Evolutionary conservation across 2,329 filamentous ascomycete species (phyloP), one percentile per base, ranked within the genome.

Genomic region (Hypoxylon sp.): DNA sequence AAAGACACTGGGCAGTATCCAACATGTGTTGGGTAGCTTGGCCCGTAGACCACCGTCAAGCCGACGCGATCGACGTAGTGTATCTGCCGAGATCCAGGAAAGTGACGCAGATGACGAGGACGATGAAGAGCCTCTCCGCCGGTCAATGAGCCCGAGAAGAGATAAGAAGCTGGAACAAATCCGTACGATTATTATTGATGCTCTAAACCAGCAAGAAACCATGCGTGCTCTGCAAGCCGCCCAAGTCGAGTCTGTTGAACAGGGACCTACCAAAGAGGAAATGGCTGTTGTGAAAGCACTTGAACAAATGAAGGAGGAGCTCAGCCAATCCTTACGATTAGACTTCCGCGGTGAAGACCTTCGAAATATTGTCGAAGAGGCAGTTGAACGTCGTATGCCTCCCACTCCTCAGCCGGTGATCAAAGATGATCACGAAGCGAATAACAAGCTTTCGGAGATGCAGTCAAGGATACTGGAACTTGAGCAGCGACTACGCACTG

Each of bases 91-190:
- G 31, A 76, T 86, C 3, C 85, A 88, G 52, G 90, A 97, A 66
- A 98, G 95, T 77, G 96, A 98, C 81, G 95, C 96, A 10, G 95
- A 98, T 78, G 94, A 97, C 69, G 94, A 97, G 77, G 94, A 97
- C 72, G 94, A 97, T 22, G 92, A 91, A 63, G 68, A 81, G 59
- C 86, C 89, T 61, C 69, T 82, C 66, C 85, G 89, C 77, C 90
- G 93, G 57, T 92, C 92, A 5, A 86, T 90, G 73, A 98, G 94
- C 73, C 93, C 94, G 17, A 87, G 88, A 63, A 88, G 91, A 68
- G 94, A 97, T 76, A 90, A 91, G 74, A 93, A 89, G 74, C 80
- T 94, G 74, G 94, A 98, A 64, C 94, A 95, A 78, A 93, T 99
- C 71, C 91, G 91, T 59, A 83, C 84, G 24, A 88, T 89, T 47